These are phyloP conservation scores for Hippophae rhamnoides DNA, from an alignment of 306 rosid genomes.

Conservation along the genomic window DNA sequence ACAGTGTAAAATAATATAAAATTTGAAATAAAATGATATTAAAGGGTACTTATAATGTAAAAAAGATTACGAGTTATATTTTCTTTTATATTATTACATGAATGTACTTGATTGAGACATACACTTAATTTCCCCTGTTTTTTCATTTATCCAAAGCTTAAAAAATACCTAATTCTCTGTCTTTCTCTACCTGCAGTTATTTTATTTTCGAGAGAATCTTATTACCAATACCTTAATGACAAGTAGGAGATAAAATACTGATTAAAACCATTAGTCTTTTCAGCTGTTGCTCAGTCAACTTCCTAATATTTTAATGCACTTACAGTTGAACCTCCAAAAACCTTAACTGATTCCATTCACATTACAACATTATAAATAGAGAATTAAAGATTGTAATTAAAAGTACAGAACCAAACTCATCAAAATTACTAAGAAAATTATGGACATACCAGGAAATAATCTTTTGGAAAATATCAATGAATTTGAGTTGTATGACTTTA, in stretches of 20 bases:
- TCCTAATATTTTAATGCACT: background rate
- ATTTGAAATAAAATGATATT: no score
- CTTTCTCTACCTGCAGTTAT: no score
- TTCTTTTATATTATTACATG: no score
- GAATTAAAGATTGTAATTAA: constrained; percentile 6
- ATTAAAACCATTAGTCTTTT: background rate
- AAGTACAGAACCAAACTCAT: background rate
- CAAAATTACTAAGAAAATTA: constrained; percentile 5
- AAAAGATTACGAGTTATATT: no score
- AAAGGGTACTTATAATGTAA: no score
- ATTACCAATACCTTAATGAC: no score
- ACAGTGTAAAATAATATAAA: no score
- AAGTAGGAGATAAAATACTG: background rate
- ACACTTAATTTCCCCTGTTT: no score
- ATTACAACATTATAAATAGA: constrained; percentile 22
- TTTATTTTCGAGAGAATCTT: no score
- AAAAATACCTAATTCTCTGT: no score
- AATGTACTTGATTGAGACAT: no score
- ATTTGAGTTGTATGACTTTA: constrained; percentile 50
- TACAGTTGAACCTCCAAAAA: background rate
- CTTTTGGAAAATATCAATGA: constrained; percentile 22
- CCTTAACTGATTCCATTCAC: constrained; percentile 19
- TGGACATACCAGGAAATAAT: constrained; percentile 26
- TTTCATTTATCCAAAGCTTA: no score
- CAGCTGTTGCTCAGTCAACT: background rate